Percentiles rank a stretch among this genome's conserved stretches.
These are phyloP conservation scores for Podospora pseudocomata DNA, from an alignment of 495 filamentous ascomycete genomes.

Conservation along the genomic window DNA sequence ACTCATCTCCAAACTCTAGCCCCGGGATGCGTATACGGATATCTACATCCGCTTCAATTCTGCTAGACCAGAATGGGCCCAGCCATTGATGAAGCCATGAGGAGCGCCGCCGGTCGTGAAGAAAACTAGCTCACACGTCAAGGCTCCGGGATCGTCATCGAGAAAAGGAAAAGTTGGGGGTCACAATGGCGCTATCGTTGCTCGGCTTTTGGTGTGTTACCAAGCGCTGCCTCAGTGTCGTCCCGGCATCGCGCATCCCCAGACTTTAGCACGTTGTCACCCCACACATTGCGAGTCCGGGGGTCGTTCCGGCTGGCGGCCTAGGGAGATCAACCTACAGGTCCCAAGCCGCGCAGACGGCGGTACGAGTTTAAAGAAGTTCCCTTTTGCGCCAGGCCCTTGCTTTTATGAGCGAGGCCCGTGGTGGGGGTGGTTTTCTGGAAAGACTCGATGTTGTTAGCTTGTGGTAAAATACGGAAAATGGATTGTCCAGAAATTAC, in stretches of 20 bases:
- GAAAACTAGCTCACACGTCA: constrained; percentile 1
- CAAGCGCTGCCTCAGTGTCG: background rate
- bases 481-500: background rate
- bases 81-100: background rate
- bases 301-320: background rate
- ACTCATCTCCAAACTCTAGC: background rate
- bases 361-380: background rate
- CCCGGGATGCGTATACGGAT: background rate
- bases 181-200: background rate
- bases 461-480: background rate
- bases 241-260: background rate
- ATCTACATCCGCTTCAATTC: background rate
- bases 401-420: background rate
- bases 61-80: background rate
- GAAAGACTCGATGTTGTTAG: background rate
- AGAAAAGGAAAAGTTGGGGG: constrained; percentile 1
- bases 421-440: background rate
- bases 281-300: constrained; percentile 5
- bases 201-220: background rate
- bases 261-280: constrained; percentile 5
- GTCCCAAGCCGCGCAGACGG: background rate
- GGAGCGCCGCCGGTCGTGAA: background rate
- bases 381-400: background rate
- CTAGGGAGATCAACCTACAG: background rate
- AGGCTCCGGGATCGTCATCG: background rate